A percentile compares a stretch with the other conserved stretches of the same genome.
Conservation (phyloP, 2,329 filamentous ascomycete species). For the Podosphaera fusca region DNA sequence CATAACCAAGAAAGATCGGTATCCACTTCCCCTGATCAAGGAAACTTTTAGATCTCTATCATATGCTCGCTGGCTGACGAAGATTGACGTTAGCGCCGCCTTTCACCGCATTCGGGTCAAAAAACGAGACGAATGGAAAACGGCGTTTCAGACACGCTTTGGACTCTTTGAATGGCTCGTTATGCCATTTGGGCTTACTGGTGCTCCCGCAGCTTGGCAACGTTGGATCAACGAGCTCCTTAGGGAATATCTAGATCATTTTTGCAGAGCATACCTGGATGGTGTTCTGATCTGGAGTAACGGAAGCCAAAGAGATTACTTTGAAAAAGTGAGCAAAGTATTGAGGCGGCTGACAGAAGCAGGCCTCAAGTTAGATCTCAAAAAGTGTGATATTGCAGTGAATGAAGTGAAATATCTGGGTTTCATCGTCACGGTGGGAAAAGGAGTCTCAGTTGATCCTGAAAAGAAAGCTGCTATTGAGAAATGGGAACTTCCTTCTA, state of each 20-base stretch:
- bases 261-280: neutral
- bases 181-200: neutral
- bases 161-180: neutral
- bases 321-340: neutral
- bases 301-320: neutral
- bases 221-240: neutral
- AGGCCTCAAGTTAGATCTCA: neutral
- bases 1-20: neutral
- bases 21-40: neutral
- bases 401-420: neutral
- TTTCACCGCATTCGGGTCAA: neutral
- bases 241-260: neutral
- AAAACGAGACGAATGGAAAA: neutral
- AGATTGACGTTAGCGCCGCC: neutral
- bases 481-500: neutral
- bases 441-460: neutral
- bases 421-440: neutral
- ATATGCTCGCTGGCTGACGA: neutral
- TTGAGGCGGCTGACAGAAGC: neutral
- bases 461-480: neutral
- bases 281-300: neutral
- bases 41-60: neutral
- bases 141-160: neutral
- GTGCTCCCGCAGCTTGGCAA: no score
- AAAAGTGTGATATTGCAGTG: neutral